phyloP scores from a whole-genome alignment of 768 basidiomycete genomes.

The Cystoderma amianthinum region DNA sequence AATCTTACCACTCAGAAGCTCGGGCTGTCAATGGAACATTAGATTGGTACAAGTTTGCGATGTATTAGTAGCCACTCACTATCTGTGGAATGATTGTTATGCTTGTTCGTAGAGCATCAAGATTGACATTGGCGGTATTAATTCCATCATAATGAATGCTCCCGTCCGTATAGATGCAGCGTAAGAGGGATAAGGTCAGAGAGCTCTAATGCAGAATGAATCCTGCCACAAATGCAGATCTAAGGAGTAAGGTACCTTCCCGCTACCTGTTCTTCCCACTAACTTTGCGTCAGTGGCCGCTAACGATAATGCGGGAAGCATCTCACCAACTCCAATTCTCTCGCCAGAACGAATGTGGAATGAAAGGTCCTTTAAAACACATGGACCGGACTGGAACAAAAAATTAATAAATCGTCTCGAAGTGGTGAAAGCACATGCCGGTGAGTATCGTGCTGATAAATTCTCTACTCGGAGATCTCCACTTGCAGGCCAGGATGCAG shows the following conservation, averaged over 20 bases:
- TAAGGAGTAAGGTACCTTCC: slow-evolving; percentile 18
- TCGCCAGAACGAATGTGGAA: slow-evolving; percentile 45
- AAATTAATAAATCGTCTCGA: background rate
- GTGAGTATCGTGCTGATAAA: slow-evolving; percentile 48
- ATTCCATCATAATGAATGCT: slow-evolving; percentile 45
- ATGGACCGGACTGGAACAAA: slow-evolving; percentile 23
- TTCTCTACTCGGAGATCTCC: slow-evolving; percentile 45
- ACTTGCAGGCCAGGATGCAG: slow-evolving; percentile 56
- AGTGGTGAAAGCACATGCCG: background rate
- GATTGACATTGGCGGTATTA: slow-evolving; percentile 35
- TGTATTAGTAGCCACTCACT: slow-evolving; percentile 12
- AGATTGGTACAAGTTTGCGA: background rate
- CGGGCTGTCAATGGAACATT: slow-evolving; percentile 15
- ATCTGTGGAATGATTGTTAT: slow-evolving; percentile 51
- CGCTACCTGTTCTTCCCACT: slow-evolving; percentile 33
- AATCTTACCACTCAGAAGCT: slow-evolving; percentile 29
- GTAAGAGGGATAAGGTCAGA: slow-evolving; percentile 42
- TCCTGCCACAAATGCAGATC: background rate
- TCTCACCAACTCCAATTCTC: slow-evolving; percentile 41
- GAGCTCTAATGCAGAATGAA: slow-evolving; percentile 27
- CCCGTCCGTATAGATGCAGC: slow-evolving; percentile 47
- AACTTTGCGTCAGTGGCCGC: background rate
- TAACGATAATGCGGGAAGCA: background rate
- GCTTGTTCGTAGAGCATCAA: slow-evolving; percentile 42
- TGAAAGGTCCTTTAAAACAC: slow-evolving; percentile 40